Evolutionary conservation across 345 rosid genomes (phyloP).

Genomic region (Arabidopsis thaliana): TAIR10.1 NC_003071.7:11004001-11004500

Average conservation of each 20-base stretch:
- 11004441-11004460: neutral
- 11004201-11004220: constrained; percentile 21
- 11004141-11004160: constrained; percentile 24
- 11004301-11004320: neutral
- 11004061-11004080: constrained; percentile 19
- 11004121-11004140: neutral
- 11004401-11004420: neutral
- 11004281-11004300: neutral
- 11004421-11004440: neutral
- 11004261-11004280: neutral
- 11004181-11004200: constrained; percentile 21
- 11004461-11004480: neutral
- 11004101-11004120: neutral
- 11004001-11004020: constrained; percentile 46
- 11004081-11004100: constrained; percentile 1
- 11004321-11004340: neutral
- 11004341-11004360: neutral
- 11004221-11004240: constrained; percentile 41
- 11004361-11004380: neutral
- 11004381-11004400: neutral
- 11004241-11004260: neutral
- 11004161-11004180: constrained; percentile 50
- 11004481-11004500: too few species aligned
- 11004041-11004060: neutral
- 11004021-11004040: constrained; percentile 48